Evolutionary conservation across 1,284 basidiomycete genomes (phyloP).

Genomic region (Gymnopus androsaceus): DNA sequence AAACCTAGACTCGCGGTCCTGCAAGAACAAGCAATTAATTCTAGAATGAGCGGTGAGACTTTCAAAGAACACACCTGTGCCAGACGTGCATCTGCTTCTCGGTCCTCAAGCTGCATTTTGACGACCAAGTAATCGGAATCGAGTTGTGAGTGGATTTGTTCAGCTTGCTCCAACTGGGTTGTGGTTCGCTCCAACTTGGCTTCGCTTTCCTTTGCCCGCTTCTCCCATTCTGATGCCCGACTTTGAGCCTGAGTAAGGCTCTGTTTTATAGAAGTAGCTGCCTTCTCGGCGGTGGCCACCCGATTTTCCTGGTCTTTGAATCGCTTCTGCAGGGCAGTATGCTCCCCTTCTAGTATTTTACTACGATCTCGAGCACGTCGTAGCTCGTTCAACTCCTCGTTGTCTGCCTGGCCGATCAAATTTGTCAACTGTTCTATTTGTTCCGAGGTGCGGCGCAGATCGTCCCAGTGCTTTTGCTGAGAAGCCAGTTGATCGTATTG

Average conservation of each 20-base stretch:
- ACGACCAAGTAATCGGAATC: constrained; percentile 68
- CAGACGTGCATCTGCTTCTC: constrained; percentile 67
- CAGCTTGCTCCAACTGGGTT: constrained; percentile 63
- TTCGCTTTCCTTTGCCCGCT: constrained; percentile 71
- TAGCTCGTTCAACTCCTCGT: constrained; percentile 71
- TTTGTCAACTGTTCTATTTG: constrained; percentile 67
- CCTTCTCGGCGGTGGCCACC: constrained; percentile 58
- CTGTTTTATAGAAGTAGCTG: constrained; percentile 58
- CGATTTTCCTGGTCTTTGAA: constrained; percentile 71
- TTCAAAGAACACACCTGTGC: constrained; percentile 49
- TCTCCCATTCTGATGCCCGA: constrained; percentile 77
- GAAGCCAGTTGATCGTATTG: constrained; percentile 59
- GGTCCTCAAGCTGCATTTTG: constrained; percentile 72
- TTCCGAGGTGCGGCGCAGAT: constrained; percentile 63
- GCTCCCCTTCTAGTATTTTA: constrained; percentile 67
- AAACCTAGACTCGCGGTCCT: constrained; percentile 72
- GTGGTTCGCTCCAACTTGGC: constrained; percentile 57
- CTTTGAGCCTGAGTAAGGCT: constrained; percentile 72
- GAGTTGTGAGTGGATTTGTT: constrained; percentile 63
- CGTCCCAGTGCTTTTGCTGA: constrained; percentile 72
- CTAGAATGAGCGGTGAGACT: constrained; percentile 14
- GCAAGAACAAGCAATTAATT: background rate
- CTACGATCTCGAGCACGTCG: constrained; percentile 63
- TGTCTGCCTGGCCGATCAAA: constrained; percentile 63
- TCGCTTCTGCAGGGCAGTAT: constrained; percentile 66